Base-by-base conservation (phyloP, 768 basidiomycete genomes). In the Tricholoma furcatifolium region DNA sequence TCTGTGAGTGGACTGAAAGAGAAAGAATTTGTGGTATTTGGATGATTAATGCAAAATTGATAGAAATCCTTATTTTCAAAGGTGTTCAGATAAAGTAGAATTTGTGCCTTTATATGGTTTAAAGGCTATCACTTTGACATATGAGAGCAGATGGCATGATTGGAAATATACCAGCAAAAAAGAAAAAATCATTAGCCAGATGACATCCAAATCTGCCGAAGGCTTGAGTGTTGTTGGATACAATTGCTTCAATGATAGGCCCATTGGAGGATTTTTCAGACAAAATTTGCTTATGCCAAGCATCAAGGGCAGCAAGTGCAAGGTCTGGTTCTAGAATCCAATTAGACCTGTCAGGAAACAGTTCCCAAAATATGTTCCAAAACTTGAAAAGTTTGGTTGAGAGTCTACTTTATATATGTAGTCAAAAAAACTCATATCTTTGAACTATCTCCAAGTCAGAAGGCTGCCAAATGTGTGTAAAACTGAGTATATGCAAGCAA, bases 201-300 rank as follows among this genome's bases (percentile, higher is more conserved):
- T 58, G 57, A 4, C 57, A 23, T 2, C 57, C 53, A 45, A 58
- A 54, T 18, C 57, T 53, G 10, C 35, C 44, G 35, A 58, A 58
- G 8, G 47, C 57, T 14, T 10, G 30, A 24, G 27, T 36, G 7
- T 47, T 18, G 32, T 58, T 58, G 8, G 31, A n/a, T 10, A 40
- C 47, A 18, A 58, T 50, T 11, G 44, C 35, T 21, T 58, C 32
- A 11, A 55, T 36, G 8, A 48, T 49, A 35, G 34, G 34, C n/a
- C n/a, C n/a, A n/a, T n/a, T n/a, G n/a, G n/a, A n/a, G n/a, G n/a
- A n/a, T n/a, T n/a, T n/a, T n/a, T n/a, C n/a, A n/a, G n/a, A n/a
- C n/a, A n/a, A n/a, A n/a, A n/a, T n/a, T n/a, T n/a, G n/a, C n/a
- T n/a, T n/a, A n/a, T n/a, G n/a, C n/a, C n/a, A n/a, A n/a, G n/a